phyloP scores from a whole-genome alignment of 1,284 basidiomycete species.

The Tilletia caries region DNA sequence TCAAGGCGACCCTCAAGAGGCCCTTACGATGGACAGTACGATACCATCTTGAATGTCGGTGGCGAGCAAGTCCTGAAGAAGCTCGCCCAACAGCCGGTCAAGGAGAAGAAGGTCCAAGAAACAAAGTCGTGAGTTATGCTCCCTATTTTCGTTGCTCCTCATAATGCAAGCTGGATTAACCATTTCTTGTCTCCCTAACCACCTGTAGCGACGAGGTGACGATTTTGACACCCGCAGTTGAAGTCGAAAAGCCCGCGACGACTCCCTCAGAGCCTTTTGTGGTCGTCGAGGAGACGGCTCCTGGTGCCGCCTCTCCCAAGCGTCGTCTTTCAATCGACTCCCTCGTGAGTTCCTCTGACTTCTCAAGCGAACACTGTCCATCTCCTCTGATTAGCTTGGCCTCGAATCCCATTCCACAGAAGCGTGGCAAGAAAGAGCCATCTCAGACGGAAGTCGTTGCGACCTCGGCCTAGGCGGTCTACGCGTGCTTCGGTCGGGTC shows the following conservation, averaged over 20 bases:
- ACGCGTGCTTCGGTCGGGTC: too few relatives aligned
- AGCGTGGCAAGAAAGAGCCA: too few relatives aligned
- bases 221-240: neutral
- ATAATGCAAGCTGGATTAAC: neutral
- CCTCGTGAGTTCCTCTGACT: too few relatives aligned
- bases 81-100: neutral
- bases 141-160: neutral
- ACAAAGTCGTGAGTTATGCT: neutral
- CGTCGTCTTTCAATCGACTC: too few relatives aligned
- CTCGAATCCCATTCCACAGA: too few relatives aligned
- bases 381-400: too few relatives aligned
- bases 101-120: neutral
- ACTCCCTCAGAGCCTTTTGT: neutral
- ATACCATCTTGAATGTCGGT: conserved; percentile 4
- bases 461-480: too few relatives aligned
- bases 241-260: neutral
- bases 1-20: conserved; percentile 25
- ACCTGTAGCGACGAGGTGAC: neutral
- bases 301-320: too few relatives aligned
- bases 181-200: neutral
- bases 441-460: too few relatives aligned
- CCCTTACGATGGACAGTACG: conserved; percentile 3
- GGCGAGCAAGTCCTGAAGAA: conserved; percentile 12
- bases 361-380: too few relatives aligned
- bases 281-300: too few relatives aligned